These are phyloP conservation scores for Trichoderma sp. DNA, from an alignment of 2,329 filamentous ascomycete genomes.

Conservation along the genomic window DNA sequence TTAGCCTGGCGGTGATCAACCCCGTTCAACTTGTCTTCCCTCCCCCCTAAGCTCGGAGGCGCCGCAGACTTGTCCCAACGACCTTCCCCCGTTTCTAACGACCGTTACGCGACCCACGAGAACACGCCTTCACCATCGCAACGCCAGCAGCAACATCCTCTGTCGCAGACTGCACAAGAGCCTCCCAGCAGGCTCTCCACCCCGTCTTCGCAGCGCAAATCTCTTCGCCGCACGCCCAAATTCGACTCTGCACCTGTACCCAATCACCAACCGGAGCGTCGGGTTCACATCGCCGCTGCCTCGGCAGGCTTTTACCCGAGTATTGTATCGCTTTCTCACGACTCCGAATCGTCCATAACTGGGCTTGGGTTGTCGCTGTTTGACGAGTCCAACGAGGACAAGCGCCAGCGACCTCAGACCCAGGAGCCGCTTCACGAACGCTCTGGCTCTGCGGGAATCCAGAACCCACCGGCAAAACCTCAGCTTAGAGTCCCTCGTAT, in stretches of 20 bases:
- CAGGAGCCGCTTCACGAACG: constrained; percentile 38
- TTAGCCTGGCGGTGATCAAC: constrained; percentile 36
- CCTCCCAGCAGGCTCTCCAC: constrained; percentile 43
- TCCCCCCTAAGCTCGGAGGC: constrained; percentile 35
- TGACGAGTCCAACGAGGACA: constrained; percentile 26
- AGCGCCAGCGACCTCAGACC: constrained; percentile 40
- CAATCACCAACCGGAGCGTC: constrained; percentile 39
- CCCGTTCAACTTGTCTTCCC: constrained; percentile 47
- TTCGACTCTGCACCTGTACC: constrained; percentile 45
- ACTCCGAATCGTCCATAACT: constrained; percentile 32
- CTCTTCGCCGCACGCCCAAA: constrained; percentile 51
- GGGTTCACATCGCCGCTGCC: constrained; percentile 46
- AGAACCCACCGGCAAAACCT: constrained; percentile 30
- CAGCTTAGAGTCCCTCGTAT: constrained; percentile 55
- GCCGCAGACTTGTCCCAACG: constrained; percentile 47
- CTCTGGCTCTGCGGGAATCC: constrained; percentile 25
- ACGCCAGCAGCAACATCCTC: constrained; percentile 41
- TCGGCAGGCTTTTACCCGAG: constrained; percentile 48
- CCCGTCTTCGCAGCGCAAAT: constrained; percentile 45
- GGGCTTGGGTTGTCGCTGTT: constrained; percentile 40
- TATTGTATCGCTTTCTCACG: constrained; percentile 27
- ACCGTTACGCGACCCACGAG: constrained; percentile 55
- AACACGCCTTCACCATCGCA: constrained; percentile 42
- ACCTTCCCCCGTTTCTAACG: constrained; percentile 43
- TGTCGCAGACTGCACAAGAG: constrained; percentile 33